A percentile compares a stretch with the other conserved stretches of the same genome.
Evolutionary conservation across 129 eudicot species (phyloP).

Genomic region (Pseudognaphalium luteoalbum): DNA sequence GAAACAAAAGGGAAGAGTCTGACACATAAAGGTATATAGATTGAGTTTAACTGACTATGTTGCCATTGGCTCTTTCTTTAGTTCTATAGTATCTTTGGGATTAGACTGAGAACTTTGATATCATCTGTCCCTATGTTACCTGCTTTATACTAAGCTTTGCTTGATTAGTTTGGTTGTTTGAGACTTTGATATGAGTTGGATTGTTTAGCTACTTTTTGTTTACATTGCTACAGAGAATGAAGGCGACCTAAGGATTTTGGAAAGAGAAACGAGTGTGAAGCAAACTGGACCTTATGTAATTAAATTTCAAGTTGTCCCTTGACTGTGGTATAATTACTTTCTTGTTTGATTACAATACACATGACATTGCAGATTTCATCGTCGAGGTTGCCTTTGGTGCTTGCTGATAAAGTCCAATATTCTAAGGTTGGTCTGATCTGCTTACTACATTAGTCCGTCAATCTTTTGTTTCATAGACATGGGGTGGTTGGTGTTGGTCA

Average conservation of each 20-base stretch:
- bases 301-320: slow-evolving; percentile 1
- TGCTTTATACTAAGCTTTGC: background rate
- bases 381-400: slow-evolving; percentile 76
- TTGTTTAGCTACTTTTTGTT: slow-evolving; percentile 15
- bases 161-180: background rate
- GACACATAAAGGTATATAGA: slow-evolving; percentile 40
- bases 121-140: background rate
- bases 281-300: slow-evolving; percentile 62
- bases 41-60: background rate
- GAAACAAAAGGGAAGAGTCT: slow-evolving; percentile 27
- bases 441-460: background rate
- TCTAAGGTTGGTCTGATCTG: slow-evolving; percentile 54
- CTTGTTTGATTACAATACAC: slow-evolving; percentile 13
- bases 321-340: slow-evolving; percentile 9
- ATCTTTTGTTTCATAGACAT: slow-evolving; percentile 15
- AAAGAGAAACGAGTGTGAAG: slow-evolving; percentile 52
- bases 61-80: background rate
- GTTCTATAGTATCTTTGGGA: background rate
- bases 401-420: slow-evolving; percentile 84
- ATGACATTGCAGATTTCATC: slow-evolving; percentile 64
- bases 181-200: background rate
- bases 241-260: slow-evolving; percentile 45
- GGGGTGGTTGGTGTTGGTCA: slow-evolving; percentile 3
- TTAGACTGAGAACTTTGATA: slow-evolving; percentile 5
- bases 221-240: slow-evolving; percentile 45